Evolutionary conservation across 495 filamentous ascomycete species (phyloP).

Genomic region (Pseudoneurospora amorphoporcata): DNA sequence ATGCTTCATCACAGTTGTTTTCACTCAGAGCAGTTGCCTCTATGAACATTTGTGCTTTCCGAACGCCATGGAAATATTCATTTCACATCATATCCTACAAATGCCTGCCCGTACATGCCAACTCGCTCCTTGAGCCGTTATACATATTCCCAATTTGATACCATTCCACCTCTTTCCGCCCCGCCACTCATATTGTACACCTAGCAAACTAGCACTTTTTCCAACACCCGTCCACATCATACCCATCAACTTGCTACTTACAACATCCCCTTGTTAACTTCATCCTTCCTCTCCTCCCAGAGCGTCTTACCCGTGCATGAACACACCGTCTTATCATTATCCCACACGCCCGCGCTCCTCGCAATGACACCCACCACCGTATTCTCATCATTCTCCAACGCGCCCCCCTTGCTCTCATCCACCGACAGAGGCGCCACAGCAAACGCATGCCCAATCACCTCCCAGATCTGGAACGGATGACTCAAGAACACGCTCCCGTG

Average conservation of each 20-base stretch:
- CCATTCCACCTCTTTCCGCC: background rate
- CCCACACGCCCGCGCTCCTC: slow-evolving; percentile 90
- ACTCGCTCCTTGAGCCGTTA: background rate
- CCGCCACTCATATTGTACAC: background rate
- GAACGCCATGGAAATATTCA: background rate
- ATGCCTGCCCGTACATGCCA: background rate
- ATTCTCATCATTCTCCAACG: slow-evolving; percentile 61
- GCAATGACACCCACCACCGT: slow-evolving; percentile 89
- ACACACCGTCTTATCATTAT: slow-evolving; percentile 94
- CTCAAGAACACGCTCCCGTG: slow-evolving; percentile 70
- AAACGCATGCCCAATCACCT: slow-evolving; percentile 86
- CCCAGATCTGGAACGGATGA: slow-evolving; percentile 78
- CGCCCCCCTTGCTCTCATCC: slow-evolving; percentile 36
- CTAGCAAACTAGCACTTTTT: background rate
- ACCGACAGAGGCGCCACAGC: slow-evolving; percentile 71
- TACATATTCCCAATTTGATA: background rate
- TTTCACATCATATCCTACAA: background rate
- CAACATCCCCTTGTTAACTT: slow-evolving; percentile 76
- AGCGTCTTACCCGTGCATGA: slow-evolving; percentile 95
- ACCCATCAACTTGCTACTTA: slow-evolving; percentile 23
- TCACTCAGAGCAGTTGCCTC: background rate
- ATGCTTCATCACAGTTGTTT: background rate
- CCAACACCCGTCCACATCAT: background rate
- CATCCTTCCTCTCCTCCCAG: slow-evolving; percentile 92
- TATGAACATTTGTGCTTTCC: background rate